These are phyloP conservation scores for Magnusiomyces suaveolens DNA, from an alignment of 1,139 yeast genomes.

Conservation along the genomic window DNA sequence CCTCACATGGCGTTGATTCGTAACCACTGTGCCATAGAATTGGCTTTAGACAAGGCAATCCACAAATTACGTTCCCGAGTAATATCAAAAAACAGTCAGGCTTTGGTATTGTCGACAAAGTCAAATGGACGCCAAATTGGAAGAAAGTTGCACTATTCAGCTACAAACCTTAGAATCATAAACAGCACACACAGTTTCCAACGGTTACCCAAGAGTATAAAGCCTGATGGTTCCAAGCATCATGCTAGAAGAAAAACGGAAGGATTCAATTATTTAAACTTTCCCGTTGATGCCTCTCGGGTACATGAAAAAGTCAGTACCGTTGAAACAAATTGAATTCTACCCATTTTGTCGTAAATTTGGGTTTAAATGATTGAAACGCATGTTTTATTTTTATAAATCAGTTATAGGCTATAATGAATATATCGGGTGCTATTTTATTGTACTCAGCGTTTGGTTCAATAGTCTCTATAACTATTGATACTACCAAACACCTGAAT, in stretches of 20 bases:
- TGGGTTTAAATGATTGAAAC: too few relatives aligned
- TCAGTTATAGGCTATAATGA: too few relatives aligned
- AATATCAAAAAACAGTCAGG: conserved; percentile 31
- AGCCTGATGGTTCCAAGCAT: not conserved
- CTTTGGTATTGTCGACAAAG: not conserved
- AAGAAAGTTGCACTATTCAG: conserved; percentile 8
- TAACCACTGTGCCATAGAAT: conserved; percentile 84
- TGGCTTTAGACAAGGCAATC: conserved; percentile 75
- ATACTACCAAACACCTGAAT: too few relatives aligned
- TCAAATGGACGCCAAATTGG: conserved; percentile 7
- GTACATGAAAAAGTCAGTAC: too few relatives aligned
- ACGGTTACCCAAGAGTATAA: not conserved
- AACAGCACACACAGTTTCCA: not conserved
- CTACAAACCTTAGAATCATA: conserved; percentile 10
- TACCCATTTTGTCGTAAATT: too few relatives aligned
- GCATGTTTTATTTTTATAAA: too few relatives aligned
- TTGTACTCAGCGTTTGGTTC: too few relatives aligned
- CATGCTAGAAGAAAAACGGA: not conserved
- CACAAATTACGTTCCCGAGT: conserved; percentile 56
- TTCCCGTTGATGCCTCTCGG: too few relatives aligned
- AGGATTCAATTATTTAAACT: not conserved
- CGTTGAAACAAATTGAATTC: too few relatives aligned
- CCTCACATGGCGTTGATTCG: conserved; percentile 74
- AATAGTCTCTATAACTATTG: too few relatives aligned
- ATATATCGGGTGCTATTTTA: too few relatives aligned